These are phyloP conservation scores for Pelagomonas calceolata DNA, from an alignment of 108 stramenopile species.

Conservation along the genomic window DNA sequence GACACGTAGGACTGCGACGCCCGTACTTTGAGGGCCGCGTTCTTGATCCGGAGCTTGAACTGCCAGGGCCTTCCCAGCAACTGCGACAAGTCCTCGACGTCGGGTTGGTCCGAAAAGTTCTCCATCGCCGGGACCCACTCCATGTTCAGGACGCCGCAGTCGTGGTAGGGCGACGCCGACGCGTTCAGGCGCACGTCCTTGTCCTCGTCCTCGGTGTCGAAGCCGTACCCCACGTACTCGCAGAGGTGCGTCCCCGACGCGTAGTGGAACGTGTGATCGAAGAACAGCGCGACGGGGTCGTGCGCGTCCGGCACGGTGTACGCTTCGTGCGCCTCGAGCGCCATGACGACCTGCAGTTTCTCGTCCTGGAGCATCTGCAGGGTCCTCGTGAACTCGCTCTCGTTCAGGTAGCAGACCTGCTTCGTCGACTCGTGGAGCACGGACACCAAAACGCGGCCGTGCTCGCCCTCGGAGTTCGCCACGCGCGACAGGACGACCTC, in stretches of 20 bases:
- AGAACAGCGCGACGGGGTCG: slow-evolving; percentile 28
- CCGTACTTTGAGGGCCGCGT: slow-evolving; percentile 16
- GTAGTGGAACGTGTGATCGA: slow-evolving; percentile 43
- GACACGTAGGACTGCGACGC: slow-evolving; percentile 16
- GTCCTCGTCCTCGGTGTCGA: slow-evolving; percentile 45
- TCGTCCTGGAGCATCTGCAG: slow-evolving; percentile 39
- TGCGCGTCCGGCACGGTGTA: slow-evolving; percentile 10
- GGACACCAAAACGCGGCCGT: slow-evolving; percentile 10
- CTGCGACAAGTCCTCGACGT: slow-evolving; percentile 35
- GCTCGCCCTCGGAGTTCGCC: slow-evolving; percentile 20
- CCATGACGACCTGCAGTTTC: slow-evolving; percentile 4
- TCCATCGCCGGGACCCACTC: slow-evolving; percentile 33
- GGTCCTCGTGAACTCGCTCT: slow-evolving; percentile 35
- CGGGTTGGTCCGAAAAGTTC: slow-evolving; percentile 32
- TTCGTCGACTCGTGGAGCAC: slow-evolving; percentile 12
- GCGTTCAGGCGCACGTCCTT: slow-evolving; percentile 36
- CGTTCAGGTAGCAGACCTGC: slow-evolving; percentile 32
- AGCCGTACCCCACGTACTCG: slow-evolving; percentile 36
- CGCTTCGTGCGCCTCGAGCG: neutral
- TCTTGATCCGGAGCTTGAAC: slow-evolving; percentile 25
- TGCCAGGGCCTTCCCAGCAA: slow-evolving; percentile 48
- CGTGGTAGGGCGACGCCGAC: slow-evolving; percentile 43
- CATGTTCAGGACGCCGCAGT: slow-evolving; percentile 31
- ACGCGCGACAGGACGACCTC: slow-evolving; percentile 35
- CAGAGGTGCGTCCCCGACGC: slow-evolving; percentile 42